phyloP scores from a whole-genome alignment of 140 eudicot genomes.

The Bidens hawaiensis region DNA sequence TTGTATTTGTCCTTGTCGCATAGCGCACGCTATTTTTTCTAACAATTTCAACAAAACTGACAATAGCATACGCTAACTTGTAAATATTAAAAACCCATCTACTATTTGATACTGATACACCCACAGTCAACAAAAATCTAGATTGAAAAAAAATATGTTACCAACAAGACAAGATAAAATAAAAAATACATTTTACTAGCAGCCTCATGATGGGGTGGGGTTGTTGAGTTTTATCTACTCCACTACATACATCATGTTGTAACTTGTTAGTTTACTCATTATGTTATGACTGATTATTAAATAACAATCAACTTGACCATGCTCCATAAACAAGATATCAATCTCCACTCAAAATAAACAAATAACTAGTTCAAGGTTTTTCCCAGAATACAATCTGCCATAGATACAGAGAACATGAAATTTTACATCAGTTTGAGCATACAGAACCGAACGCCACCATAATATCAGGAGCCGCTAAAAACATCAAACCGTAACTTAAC shows the following conservation, averaged over 20 bases:
- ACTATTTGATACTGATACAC: too few species aligned
- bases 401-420: background rate
- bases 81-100: too few species aligned
- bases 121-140: too few species aligned
- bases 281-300: background rate
- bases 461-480: background rate
- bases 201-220: conserved; percentile 16
- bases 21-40: too few species aligned
- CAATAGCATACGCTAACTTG: too few species aligned
- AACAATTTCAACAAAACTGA: too few species aligned
- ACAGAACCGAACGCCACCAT: too few species aligned
- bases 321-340: too few species aligned
- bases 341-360: background rate
- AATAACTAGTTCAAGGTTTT: background rate
- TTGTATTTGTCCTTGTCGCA: too few species aligned
- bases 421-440: background rate
- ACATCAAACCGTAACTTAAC: background rate
- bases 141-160: too few species aligned
- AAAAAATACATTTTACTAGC: background rate
- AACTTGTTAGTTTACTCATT: background rate
- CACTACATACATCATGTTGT: background rate
- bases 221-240: conserved; percentile 20
- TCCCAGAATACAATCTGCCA: background rate
- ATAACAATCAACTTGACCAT: background rate
- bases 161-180: too few species aligned